These are phyloP conservation scores for Diaporthe humulicola DNA, from an alignment of 2,329 filamentous ascomycete genomes.

Conservation along the genomic window DNA sequence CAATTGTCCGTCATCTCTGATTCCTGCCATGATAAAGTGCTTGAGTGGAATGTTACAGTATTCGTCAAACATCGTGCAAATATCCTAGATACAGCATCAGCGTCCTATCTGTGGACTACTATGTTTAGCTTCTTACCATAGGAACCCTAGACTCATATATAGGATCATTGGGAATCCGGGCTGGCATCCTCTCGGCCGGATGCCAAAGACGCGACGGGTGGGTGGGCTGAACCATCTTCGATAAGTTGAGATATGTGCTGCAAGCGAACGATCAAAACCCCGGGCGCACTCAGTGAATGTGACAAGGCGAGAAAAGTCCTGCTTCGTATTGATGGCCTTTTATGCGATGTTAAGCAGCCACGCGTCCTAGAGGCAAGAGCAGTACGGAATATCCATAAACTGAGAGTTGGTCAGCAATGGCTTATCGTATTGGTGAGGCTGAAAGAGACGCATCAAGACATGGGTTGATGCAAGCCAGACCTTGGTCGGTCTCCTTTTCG, in stretches of 20 bases:
- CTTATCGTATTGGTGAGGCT: conserved; percentile 31
- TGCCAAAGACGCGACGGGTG: conserved; percentile 38
- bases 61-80: conserved; percentile 64
- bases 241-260: not conserved
- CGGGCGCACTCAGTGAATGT: not conserved
- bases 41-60: conserved; percentile 65
- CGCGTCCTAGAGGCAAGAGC: conserved; percentile 7
- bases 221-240: conserved; percentile 35
- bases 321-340: conserved; percentile 11
- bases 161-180: conserved; percentile 34
- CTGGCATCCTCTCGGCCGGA: conserved; percentile 35
- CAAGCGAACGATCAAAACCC: not conserved
- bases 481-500: conserved; percentile 3
- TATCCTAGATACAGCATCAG: conserved; percentile 53
- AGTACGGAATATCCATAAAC: not conserved
- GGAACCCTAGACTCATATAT: conserved; percentile 39
- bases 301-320: conserved; percentile 1
- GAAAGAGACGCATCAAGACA: conserved; percentile 16
- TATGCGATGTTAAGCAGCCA: conserved; percentile 20
- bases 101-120: not conserved
- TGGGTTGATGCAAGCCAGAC: conserved; percentile 23
- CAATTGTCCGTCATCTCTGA: conserved; percentile 61
- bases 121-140: conserved; percentile 34
- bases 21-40: conserved; percentile 65
- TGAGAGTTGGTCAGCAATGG: conserved; percentile 23